phyloP scores from a whole-genome alignment of 2,329 filamentous ascomycete genomes.

The Plectosphaerella cucumerina region DNA sequence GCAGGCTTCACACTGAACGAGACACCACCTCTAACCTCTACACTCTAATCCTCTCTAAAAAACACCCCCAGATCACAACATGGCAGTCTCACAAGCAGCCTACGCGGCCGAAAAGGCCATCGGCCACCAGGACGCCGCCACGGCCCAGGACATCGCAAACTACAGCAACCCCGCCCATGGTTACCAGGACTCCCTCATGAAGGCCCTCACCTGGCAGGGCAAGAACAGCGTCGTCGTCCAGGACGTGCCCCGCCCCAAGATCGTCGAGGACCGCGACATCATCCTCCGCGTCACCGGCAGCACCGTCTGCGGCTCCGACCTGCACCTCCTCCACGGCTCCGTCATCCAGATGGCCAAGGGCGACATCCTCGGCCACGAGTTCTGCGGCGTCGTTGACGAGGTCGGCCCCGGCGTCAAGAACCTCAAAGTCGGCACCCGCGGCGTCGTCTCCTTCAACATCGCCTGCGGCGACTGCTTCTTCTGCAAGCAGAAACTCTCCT shows the following conservation, averaged over 20 bases:
- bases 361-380: conserved; percentile 64
- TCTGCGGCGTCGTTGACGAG: conserved; percentile 52
- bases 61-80: conserved; percentile 23
- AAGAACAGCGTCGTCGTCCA: conserved; percentile 74
- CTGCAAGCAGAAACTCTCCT: conserved; percentile 74
- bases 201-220: conserved; percentile 76
- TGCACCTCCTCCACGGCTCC: conserved; percentile 52
- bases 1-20: background rate
- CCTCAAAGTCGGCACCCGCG: conserved; percentile 58
- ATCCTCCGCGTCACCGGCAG: conserved; percentile 72
- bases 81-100: conserved; percentile 64
- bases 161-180: conserved; percentile 36
- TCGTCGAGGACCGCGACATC: conserved; percentile 71
- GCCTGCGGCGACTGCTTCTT: conserved; percentile 70
- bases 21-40: background rate
- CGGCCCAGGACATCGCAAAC: conserved; percentile 65
- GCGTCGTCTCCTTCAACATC: conserved; percentile 85
- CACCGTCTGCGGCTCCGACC: conserved; percentile 55
- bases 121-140: conserved; percentile 64
- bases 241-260: conserved; percentile 64
- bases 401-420: conserved; percentile 52
- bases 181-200: conserved; percentile 62
- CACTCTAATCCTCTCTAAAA: background rate
- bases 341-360: conserved; percentile 58
- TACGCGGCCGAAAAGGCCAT: conserved; percentile 61